Evolutionary conservation across 306 rosid species (phyloP), one percentile per base, ranked within the genome.

Genomic region (Quercus robur): DNA sequence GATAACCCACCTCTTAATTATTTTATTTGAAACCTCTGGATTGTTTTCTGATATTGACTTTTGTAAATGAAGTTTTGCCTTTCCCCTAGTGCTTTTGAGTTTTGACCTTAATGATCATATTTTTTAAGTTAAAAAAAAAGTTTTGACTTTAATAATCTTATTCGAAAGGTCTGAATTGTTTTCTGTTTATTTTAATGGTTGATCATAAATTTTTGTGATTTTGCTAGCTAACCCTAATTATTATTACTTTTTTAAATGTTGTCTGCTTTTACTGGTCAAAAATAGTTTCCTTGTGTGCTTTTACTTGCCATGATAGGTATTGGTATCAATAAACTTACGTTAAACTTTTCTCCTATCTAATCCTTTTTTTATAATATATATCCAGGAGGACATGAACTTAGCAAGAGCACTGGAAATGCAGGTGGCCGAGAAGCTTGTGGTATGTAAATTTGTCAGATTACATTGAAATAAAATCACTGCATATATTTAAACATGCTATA

Each of bases 371-470:
- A 49, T 8, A 41, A 51, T 72, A 81, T 70, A 11, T 76, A 73
- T 70, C 8, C 70, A 96, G 99, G 99, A 76, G 98, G 98, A 44
- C 98, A 96, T 25, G 99, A 96, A 87, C 97, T 93, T 54, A 96
- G 99, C 99, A 90, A 88, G 76, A 12, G 84, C 57, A 93, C 99
- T 15, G 99, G 99, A 88, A 96, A 96, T 84, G 99, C 99, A 35
- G 99, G 99, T 52, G 99, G 97, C 83, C 84, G 99, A 77, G 56
- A 87, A 30, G 99, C 99, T 71, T 96, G 99, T 55, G 99, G 99
- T 96, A 86, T 83, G 94, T 79, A 49, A 31, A 58, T 67, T 13
- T 19, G 54, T 19, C 7, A 46, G 1, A 26, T 26, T 20, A 41
- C 67, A 14, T 15, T 28, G 35, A 56, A 38, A 28, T 67, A 19